phyloP scores from a whole-genome alignment of 306 rosid species.

The Cyclanthera cordifolia region DNA sequence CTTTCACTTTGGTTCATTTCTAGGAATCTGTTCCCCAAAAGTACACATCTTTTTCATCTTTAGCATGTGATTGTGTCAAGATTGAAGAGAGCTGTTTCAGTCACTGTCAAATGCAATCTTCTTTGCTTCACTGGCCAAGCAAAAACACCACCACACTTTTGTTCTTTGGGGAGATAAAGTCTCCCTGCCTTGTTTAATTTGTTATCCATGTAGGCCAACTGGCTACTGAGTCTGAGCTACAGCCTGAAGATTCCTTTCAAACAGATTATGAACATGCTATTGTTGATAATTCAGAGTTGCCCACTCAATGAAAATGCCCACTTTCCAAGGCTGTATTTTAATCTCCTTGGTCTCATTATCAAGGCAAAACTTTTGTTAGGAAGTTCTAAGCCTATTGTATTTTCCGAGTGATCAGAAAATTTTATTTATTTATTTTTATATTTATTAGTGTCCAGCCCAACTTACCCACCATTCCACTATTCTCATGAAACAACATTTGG shows the following conservation, averaged over 20 bases:
- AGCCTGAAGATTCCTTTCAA: slow-evolving; percentile 7
- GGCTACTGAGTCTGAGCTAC: neutral
- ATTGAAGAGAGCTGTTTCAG: slow-evolving; percentile 4
- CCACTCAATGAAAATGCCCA: neutral
- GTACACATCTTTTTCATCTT: slow-evolving; percentile 14
- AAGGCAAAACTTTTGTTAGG: neutral
- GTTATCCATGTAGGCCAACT: neutral
- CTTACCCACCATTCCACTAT: too few relatives aligned
- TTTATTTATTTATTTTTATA: too few relatives aligned
- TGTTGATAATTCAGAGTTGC: neutral
- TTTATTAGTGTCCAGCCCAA: too few relatives aligned
- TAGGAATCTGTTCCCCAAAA: slow-evolving; percentile 9
- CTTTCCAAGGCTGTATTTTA: slow-evolving; percentile 3
- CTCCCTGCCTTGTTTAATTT: neutral
- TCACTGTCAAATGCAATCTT: slow-evolving; percentile 14
- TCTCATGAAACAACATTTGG: too few relatives aligned
- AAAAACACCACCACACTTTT: slow-evolving; percentile 12
- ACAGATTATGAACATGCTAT: slow-evolving; percentile 1
- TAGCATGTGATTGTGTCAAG: slow-evolving; percentile 10
- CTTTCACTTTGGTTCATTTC: slow-evolving; percentile 7
- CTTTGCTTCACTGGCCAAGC: slow-evolving; percentile 13
- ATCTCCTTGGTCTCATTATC: neutral
- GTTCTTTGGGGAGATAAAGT: slow-evolving; percentile 11
- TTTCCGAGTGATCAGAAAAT: too few relatives aligned
- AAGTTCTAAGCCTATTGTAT: neutral